Evolutionary conservation across 2,329 filamentous ascomycete genomes (phyloP).

Genomic region (Lecanosticta acicola): DNA sequence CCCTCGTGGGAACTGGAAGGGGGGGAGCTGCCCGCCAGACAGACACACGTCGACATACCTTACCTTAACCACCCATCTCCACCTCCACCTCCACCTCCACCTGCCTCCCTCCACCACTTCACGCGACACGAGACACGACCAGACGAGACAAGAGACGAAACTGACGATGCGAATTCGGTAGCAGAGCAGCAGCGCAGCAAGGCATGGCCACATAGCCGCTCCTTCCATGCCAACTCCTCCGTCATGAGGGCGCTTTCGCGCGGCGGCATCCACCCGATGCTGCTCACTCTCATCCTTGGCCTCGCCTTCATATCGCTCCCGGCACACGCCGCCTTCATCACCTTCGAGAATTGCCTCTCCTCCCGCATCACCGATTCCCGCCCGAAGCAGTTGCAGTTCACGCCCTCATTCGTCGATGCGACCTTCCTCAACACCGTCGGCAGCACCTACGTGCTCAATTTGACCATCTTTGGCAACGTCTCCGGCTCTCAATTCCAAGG

Average conservation of each 20-base stretch:
- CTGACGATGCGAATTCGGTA: no score
- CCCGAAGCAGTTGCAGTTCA: conserved; percentile 67
- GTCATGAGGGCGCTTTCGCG: conserved; percentile 19
- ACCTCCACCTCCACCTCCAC: background rate
- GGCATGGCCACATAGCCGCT: background rate
- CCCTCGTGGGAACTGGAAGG: no score
- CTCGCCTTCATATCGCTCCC: conserved; percentile 40
- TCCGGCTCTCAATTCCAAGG: conserved; percentile 60
- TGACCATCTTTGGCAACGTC: conserved; percentile 89
- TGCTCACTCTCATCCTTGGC: conserved; percentile 10
- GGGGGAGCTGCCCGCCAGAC: background rate
- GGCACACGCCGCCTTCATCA: conserved; percentile 59
- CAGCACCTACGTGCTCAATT: conserved; percentile 59
- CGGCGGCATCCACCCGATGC: conserved; percentile 10
- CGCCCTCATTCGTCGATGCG: conserved; percentile 68
- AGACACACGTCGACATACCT: background rate
- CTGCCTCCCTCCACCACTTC: background rate
- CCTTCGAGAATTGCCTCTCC: conserved; percentile 77
- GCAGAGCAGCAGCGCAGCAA: no score
- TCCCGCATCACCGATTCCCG: conserved; percentile 53
- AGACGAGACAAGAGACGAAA: no score
- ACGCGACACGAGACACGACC: no score
- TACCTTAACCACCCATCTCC: background rate
- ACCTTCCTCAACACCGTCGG: conserved; percentile 55
- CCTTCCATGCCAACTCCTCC: conserved; percentile 6